Evolutionary conservation across 257 asterid genomes (phyloP), one percentile per base, ranked within the genome.

Genomic region (Cinchona pubescens): DNA sequence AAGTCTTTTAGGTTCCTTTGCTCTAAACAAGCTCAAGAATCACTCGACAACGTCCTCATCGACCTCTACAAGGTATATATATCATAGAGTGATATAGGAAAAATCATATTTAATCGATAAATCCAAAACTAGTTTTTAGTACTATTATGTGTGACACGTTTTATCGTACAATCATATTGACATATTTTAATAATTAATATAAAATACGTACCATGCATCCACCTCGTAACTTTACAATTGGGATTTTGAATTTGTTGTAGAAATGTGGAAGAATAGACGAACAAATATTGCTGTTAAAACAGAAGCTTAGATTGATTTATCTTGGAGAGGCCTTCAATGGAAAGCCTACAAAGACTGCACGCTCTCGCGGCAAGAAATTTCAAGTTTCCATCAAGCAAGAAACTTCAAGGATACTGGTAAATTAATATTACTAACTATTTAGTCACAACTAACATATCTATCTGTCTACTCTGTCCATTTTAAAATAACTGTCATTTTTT

Each of bases 361-460:
- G 96, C 1, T 90, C 97, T 34, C 97, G 87, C 67, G 97, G 97
- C 46, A 92, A 92, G 88, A 92, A 92, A 81, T 89, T 92, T 79
- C 97, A 89, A 68, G 97, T 92, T 75, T 92, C 97, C 7, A 63
- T 90, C 81, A 79, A 77, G 63, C 96, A 89, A 65, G 97, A 92
- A 79, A 88, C 94, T 0, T 90, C 97, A 10, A 86, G 94, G 73
- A 86, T 90, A 75, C 69, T 92, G 86, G 97, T 90, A 83, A 67
- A 2, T 58, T n/a, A n/a, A n/a, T n/a, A n/a, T n/a, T n/a, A n/a
- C n/a, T n/a, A n/a, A n/a, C n/a, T n/a, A n/a, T n/a, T n/a, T n/a
- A 7, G 27, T 55, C 61, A 2, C 5, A 49, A 49, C 18, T 3
- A 15, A 16, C 13, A 45, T 9, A 45, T 45, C 49, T 45, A 45